Evolutionary conservation across 208 protist genomes (phyloP), one percentile per base, ranked within the genome.

Genomic region (Trypanosoma scelopori): DNA sequence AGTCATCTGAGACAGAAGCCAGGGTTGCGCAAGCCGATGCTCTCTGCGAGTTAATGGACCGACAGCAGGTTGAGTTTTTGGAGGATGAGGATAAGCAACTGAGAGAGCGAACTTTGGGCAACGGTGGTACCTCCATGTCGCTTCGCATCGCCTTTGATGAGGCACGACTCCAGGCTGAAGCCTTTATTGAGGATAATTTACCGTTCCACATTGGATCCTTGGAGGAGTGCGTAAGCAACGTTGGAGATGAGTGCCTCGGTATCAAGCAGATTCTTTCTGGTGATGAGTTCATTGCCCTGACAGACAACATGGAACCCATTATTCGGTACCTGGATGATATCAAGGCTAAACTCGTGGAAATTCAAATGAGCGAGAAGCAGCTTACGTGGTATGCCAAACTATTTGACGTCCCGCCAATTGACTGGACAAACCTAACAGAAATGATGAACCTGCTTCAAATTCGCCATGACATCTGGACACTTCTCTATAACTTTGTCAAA

Each of bases 21-120:
- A 76, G 72, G 48, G 72, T 93, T 50, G 70, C 87, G 13, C 89
- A 97, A 68, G 83, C 89, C 1, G 91, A 97, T 59, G 55, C 87
- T 45, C 77, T 97, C 5, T 96, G 85, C 65, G 89, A 96, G 12
- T 68, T 97, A 52, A 95, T 97, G 87, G 89, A 97, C 49, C 84
- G 84, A 0, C 84, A 93, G 61, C 87, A 92, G 56, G 93, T 93
- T 12, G 89, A 97, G 35, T 92, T 95, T 66, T 25, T 81, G 18
- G 89, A 95, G 45, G 89, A 96, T 68, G 85, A 94, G 48, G 93
- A 97, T 35, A 89, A 90, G 48, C 89, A 96, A 67, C 74, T 95
- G 30, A 89, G 85, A 48, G 89, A 97, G 59, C 79, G 89, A 46
- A 94, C 89, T 13, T 75, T 97, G n/a, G 87, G 91, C 22, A 90